Base-by-base conservation (phyloP, 179 eudicot genomes). In the Vitellaria paradoxa region DNA sequence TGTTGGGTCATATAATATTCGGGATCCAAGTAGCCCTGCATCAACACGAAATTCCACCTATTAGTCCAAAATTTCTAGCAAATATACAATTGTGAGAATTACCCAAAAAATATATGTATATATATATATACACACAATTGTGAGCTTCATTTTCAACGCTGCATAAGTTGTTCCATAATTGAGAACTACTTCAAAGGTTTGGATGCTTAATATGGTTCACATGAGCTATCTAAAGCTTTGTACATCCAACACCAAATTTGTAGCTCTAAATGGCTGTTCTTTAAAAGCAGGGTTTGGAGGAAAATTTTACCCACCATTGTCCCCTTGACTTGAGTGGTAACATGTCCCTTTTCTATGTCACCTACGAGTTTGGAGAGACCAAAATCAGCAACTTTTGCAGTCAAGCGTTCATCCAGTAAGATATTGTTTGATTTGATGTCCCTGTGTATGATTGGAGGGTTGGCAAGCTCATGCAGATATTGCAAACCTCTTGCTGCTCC, bases 21-120 rank as follows among this genome's bases (percentile, higher is more conserved):
- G 4, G 93, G 88, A 82, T 89, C 93, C 84, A 89, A 77, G 75
- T 87, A 89, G 15, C 93, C 93, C 93, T 89, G 80, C 78, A 81
- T 37, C 23, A 68, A 3, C 30, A 79, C 40, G 55, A 11, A 20
- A 45, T 18, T 8, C 30, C 1, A 45, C 62, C 23, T 46, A 42
- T 11, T 20, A 13, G 46, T 49, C 55, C 15, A 64, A n/a, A 55
- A n/a, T 53, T 46, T 37, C 57, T 76, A 45, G 47, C 15, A n/a
- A 37, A 75, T n/a, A 65, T 47, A 23, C 20, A 65, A 37, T 13
- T 15, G 21, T 9, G 9, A n/a, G 69, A n/a, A n/a, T n/a, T n/a
- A n/a, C n/a, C n/a, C n/a, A n/a, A n/a, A n/a, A n/a, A n/a, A n/a
- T n/a, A n/a, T 26, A 15, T 5, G 7, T 65, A 40, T 65, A n/a